Conservation (phyloP, 2,329 filamentous ascomycete genomes). For the Aspergillus caelatus region DNA sequence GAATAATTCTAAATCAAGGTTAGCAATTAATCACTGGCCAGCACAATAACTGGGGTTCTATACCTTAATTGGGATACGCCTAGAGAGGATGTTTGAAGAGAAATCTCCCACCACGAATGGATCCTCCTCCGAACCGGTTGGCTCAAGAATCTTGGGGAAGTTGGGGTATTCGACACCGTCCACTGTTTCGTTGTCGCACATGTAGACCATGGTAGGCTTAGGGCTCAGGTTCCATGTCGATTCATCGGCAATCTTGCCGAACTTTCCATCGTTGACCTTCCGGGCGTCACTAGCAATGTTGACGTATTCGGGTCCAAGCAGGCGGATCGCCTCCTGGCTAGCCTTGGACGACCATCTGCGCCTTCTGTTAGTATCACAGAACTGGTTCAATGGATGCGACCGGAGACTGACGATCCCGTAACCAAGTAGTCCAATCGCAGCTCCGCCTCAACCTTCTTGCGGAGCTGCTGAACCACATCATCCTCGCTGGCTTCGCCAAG, state of each 20-base stretch:
- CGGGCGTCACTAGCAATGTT: slow-evolving; percentile 74
- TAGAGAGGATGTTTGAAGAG: slow-evolving; percentile 89
- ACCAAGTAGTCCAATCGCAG: slow-evolving; percentile 87
- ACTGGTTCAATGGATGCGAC: not conserved
- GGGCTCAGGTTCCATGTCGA: slow-evolving; percentile 71
- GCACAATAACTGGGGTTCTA: not conserved
- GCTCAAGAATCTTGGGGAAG: slow-evolving; percentile 67
- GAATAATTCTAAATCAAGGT: slow-evolving; percentile 55
- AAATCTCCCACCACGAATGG: slow-evolving; percentile 88
- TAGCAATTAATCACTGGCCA: not conserved
- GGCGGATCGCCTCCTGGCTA: slow-evolving; percentile 75
- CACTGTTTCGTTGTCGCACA: slow-evolving; percentile 78
- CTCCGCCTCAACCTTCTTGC: slow-evolving; percentile 67
- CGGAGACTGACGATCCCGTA: slow-evolving; percentile 63
- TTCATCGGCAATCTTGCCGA: slow-evolving; percentile 79
- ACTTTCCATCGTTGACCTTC: slow-evolving; percentile 73
- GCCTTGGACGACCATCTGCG: slow-evolving; percentile 80
- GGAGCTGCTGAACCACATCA: slow-evolving; percentile 60
- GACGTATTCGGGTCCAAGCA: slow-evolving; percentile 74
- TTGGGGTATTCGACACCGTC: slow-evolving; percentile 87
- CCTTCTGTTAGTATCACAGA: slow-evolving; percentile 6
- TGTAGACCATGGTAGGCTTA: slow-evolving; percentile 76
- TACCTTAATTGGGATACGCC: slow-evolving; percentile 40
- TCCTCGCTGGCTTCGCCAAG: slow-evolving; percentile 56
- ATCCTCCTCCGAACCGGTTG: slow-evolving; percentile 57